Evolutionary conservation across 768 basidiomycete genomes (phyloP).

Genomic region (Phylloporus sp.): DNA sequence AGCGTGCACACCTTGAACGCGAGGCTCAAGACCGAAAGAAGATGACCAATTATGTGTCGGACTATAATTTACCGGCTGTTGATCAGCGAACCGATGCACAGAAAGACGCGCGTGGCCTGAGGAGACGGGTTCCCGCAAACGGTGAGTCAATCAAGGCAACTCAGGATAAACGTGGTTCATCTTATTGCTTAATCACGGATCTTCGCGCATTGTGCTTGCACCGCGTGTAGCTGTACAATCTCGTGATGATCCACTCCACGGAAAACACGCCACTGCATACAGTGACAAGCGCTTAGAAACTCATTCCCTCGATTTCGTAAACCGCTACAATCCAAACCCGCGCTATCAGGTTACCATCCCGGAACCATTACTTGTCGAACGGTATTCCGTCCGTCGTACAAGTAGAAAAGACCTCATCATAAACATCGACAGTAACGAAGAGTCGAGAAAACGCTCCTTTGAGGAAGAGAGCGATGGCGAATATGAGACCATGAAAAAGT

Average conservation of each 20-base stretch:
- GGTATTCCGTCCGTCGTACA: constrained; percentile 25
- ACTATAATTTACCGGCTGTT: constrained; percentile 21
- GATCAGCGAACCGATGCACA: constrained; percentile 30
- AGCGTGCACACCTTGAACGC: constrained; percentile 51
- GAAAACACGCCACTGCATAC: constrained; percentile 10
- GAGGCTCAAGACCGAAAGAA: constrained; percentile 41
- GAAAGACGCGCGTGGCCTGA: constrained; percentile 37
- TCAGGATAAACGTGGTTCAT: constrained; percentile 19
- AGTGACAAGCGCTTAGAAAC: constrained; percentile 17
- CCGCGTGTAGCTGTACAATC: constrained; percentile 23
- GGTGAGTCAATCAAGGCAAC: constrained; percentile 35
- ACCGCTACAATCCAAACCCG: constrained; percentile 36
- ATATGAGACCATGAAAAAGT: constrained; percentile 45
- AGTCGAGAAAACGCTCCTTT: constrained; percentile 41
- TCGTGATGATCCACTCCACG: constrained; percentile 18
- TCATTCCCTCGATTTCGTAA: constrained; percentile 30
- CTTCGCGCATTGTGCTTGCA: constrained; percentile 13
- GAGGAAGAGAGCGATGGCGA: constrained; percentile 45
- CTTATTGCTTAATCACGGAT: constrained; percentile 25
- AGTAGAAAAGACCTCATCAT: constrained; percentile 31
- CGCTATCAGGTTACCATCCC: constrained; percentile 8
- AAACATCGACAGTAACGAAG: constrained; percentile 20
- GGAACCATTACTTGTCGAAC: constrained; percentile 14
- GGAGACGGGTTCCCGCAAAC: constrained; percentile 44
- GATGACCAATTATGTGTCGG: constrained; percentile 22